These are phyloP conservation scores for Biscutella auriculata DNA, from an alignment of 441 rosid species.

Conservation along the genomic window DNA sequence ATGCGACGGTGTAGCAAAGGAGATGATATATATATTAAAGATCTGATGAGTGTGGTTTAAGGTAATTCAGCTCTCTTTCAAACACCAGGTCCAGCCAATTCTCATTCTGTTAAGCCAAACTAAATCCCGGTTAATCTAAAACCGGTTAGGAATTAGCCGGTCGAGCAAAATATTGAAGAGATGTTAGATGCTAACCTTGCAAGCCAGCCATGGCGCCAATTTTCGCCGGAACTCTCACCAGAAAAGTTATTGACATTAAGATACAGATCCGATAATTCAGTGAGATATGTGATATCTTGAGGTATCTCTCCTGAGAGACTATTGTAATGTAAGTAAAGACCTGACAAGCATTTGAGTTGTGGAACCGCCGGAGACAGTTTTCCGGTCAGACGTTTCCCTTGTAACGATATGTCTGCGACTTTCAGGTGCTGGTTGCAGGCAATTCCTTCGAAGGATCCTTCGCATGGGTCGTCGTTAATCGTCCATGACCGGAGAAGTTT, in stretches of 20 bases:
- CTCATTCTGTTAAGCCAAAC: background rate
- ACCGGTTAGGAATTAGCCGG: background rate
- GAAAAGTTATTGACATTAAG: conserved; percentile 47
- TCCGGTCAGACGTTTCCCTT: conserved; percentile 42
- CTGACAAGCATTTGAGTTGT: conserved; percentile 42
- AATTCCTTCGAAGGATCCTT: conserved; percentile 45
- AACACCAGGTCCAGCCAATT: no score
- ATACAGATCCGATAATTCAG: conserved; percentile 50
- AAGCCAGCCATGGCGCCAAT: conserved; percentile 36
- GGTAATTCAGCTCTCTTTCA: background rate
- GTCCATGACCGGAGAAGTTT: conserved; percentile 41
- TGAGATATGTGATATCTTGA: conserved; percentile 32
- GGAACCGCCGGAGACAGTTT: conserved; percentile 42
- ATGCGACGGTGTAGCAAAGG: background rate
- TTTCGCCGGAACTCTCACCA: conserved; percentile 36
- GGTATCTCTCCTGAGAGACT: conserved; percentile 47
- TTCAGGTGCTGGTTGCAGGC: conserved; percentile 43
- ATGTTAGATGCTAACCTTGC: conserved; percentile 47
- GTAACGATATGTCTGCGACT: conserved; percentile 53
- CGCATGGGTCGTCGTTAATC: conserved; percentile 42
- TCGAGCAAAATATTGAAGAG: background rate
- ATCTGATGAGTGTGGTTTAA: background rate
- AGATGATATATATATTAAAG: background rate
- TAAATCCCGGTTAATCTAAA: background rate
- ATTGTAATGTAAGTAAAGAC: conserved; percentile 58